A percentile compares a stretch with the other conserved stretches of the same genome.
Conservation (phyloP, 148 eudicot genomes). For the Fagopyrum tataricum region DNA sequence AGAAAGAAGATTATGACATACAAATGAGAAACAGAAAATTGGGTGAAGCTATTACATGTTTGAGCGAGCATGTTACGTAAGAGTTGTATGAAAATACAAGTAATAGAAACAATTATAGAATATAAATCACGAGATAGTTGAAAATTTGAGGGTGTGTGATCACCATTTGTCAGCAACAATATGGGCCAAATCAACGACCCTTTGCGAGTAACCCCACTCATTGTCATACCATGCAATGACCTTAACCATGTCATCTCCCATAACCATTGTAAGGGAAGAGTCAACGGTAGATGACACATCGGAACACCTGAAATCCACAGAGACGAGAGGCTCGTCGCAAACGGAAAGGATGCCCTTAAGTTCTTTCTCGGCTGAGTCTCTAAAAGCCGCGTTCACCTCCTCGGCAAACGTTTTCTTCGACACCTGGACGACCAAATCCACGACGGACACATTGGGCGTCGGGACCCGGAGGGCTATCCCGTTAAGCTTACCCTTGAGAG, state of each 20-base stretch:
- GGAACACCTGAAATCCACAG: constrained; percentile 82
- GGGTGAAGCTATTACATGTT: constrained; percentile 5
- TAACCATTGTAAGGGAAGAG: constrained; percentile 92
- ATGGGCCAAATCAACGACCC: constrained; percentile 93
- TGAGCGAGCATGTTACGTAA: neutral
- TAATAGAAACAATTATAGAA: neutral
- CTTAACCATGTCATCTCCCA: constrained; percentile 99
- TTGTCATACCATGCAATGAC: constrained; percentile 99
- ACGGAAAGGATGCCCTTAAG: constrained; percentile 81
- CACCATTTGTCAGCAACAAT: constrained; percentile 88
- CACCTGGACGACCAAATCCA: constrained; percentile 92
- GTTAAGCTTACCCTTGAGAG: constrained; percentile 86
- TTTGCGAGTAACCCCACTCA: constrained; percentile 97
- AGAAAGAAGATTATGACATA: neutral
- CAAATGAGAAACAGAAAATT: neutral
- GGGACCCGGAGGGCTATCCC: constrained; percentile 99
- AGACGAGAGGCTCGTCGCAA: constrained; percentile 93
- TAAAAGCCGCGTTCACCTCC: constrained; percentile 93
- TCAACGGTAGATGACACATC: constrained; percentile 93
- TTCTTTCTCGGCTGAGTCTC: constrained; percentile 76
- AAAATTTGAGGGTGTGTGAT: neutral
- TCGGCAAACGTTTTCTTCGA: constrained; percentile 90
- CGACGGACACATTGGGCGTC: constrained; percentile 93
- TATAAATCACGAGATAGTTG: neutral
- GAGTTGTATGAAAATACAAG: neutral